Percentiles rank a stretch among this genome's conserved stretches.
phyloP scores from a whole-genome alignment of 805 yeast genomes.

The Saccharomycopsis sp. region DNA sequence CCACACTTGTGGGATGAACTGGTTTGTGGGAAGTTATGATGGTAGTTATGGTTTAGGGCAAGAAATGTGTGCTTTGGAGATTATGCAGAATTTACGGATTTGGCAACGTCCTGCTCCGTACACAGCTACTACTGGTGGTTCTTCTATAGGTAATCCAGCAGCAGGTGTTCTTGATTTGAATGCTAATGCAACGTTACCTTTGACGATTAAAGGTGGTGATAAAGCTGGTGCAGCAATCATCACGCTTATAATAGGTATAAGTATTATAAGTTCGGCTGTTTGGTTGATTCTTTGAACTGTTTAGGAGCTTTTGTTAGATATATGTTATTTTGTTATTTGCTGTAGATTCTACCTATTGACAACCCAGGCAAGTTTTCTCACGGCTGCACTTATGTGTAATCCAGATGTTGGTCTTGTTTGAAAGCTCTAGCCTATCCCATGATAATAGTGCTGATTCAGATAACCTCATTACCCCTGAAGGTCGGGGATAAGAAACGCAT shows the following conservation, averaged over 20 bases:
- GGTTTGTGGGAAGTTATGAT: constrained; percentile 70
- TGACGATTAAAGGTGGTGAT: constrained; percentile 40
- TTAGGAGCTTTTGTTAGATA: not conserved
- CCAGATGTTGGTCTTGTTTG: no score
- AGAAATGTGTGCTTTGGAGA: constrained; percentile 80
- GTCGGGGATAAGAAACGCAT: no score
- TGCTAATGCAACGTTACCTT: constrained; percentile 33
- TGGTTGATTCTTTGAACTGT: constrained; percentile 36
- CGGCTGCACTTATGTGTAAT: no score
- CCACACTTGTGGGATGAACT: constrained; percentile 80
- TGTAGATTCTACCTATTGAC: not conserved
- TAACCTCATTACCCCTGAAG: no score
- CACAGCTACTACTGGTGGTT: constrained; percentile 59
- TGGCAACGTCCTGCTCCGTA: constrained; percentile 47
- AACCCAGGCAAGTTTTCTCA: not conserved
- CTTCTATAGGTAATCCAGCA: constrained; percentile 58
- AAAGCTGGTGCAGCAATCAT: constrained; percentile 66
- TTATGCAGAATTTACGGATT: constrained; percentile 37
- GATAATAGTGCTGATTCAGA: not conserved
- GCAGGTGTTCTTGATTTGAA: constrained; percentile 52
- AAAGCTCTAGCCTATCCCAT: no score
- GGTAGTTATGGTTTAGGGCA: constrained; percentile 79
- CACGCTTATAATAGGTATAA: constrained; percentile 48
- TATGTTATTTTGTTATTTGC: no score
- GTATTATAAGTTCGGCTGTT: constrained; percentile 36